Evolutionary conservation across 176 grass and related monocot genomes (phyloP).

Genomic region (Aegilops bicornis): DNA sequence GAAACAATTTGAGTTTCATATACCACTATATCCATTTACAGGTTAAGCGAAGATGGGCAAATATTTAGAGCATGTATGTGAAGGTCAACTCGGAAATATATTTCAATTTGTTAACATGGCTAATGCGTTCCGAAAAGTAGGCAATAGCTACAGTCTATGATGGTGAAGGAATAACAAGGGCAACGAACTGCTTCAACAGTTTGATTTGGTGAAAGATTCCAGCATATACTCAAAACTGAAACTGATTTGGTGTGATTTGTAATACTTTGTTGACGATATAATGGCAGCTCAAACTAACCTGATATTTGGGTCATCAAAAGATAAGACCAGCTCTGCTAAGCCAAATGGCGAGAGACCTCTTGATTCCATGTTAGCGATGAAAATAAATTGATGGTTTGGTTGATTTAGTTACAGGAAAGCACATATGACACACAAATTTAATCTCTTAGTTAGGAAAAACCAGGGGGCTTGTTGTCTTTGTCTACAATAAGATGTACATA

Average conservation of each 20-base stretch:
- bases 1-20: too few relatives aligned
- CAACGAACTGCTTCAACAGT: neutral
- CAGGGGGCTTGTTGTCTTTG: too few relatives aligned
- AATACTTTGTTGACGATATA: neutral
- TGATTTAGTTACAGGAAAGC: too few relatives aligned
- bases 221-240: neutral
- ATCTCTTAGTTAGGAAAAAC: too few relatives aligned
- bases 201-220: neutral
- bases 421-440: too few relatives aligned
- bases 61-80: too few relatives aligned
- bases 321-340: constrained; percentile 81
- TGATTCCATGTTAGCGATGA: too few relatives aligned
- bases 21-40: too few relatives aligned
- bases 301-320: constrained; percentile 73
- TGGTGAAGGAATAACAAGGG: neutral
- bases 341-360: too few relatives aligned
- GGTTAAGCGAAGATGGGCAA: too few relatives aligned
- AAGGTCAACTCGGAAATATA: neutral
- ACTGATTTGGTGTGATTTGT: neutral
- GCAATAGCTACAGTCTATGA: neutral
- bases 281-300: constrained; percentile 45
- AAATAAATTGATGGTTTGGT: too few relatives aligned
- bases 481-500: too few relatives aligned
- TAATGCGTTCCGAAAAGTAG: neutral
- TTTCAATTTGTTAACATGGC: neutral